phyloP scores from a whole-genome alignment of 768 basidiomycete species.

The Stropharia rugosoannulata region DNA sequence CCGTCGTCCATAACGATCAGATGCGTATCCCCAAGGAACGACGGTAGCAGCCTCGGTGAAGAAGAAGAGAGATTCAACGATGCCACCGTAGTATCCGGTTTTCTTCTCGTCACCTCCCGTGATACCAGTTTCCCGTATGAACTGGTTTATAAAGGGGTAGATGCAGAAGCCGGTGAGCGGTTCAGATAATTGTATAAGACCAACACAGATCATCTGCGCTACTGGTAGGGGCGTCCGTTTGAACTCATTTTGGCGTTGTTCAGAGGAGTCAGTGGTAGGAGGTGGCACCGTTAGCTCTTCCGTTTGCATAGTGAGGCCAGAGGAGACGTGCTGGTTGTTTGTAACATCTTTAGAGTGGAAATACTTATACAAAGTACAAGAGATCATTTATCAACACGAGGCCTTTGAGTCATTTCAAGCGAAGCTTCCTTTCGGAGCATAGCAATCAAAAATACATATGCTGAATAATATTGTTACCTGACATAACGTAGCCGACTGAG shows the following conservation, averaged over 20 bases:
- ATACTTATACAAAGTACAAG: too few relatives aligned
- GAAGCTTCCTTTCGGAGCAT: too few relatives aligned
- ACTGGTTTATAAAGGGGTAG: conserved; percentile 46
- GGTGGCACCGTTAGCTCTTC: too few relatives aligned
- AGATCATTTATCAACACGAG: too few relatives aligned
- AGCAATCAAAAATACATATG: too few relatives aligned
- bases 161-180: conserved; percentile 43
- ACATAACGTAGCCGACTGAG: too few relatives aligned
- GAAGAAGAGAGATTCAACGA: conserved; percentile 47
- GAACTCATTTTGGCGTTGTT: background rate
- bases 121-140: conserved; percentile 42
- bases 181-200: conserved; percentile 41
- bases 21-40: conserved; percentile 42
- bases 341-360: too few relatives aligned
- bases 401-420: too few relatives aligned
- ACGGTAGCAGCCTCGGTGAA: conserved; percentile 40
- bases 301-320: too few relatives aligned
- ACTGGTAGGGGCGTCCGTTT: conserved; percentile 38
- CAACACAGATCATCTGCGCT: conserved; percentile 35
- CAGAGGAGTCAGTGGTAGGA: too few relatives aligned
- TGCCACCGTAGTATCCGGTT: conserved; percentile 48
- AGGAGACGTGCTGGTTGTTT: too few relatives aligned
- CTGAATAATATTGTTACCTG: too few relatives aligned
- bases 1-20: conserved; percentile 41
- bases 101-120: conserved; percentile 42